Percentiles rank a stretch among this genome's conserved stretches.
These are phyloP conservation scores for Exophiala calicioides DNA, from an alignment of 2,329 filamentous ascomycete species.

Conservation along the genomic window DNA sequence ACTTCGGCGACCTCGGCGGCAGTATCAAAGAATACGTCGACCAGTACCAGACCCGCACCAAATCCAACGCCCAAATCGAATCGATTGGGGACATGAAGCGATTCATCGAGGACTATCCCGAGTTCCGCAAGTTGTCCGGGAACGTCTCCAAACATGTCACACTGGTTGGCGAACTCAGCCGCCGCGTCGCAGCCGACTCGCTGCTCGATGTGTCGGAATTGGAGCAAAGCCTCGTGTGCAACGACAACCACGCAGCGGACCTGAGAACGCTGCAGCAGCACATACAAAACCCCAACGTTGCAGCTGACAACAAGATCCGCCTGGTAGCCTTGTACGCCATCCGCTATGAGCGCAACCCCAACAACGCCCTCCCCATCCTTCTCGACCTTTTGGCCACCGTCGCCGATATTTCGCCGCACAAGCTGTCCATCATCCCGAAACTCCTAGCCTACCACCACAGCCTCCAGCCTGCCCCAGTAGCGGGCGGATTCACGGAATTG, in stretches of 20 bases:
- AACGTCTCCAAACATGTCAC: constrained; percentile 99
- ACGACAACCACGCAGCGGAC: constrained; percentile 88
- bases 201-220: constrained; percentile 95
- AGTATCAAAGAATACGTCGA: constrained; percentile 99
- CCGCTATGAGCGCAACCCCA: constrained; percentile 83
- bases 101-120: constrained; percentile 97
- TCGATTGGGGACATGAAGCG: constrained; percentile 99
- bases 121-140: constrained; percentile 93
- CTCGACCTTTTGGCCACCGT: constrained; percentile 83
- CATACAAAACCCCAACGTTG: constrained; percentile 76
- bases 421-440: constrained; percentile 77
- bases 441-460: constrained; percentile 84
- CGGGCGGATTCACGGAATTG: constrained; percentile 80
- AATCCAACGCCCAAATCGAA: constrained; percentile 92
- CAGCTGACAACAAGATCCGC: constrained; percentile 79
- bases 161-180: constrained; percentile 87
- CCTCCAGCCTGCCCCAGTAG: constrained; percentile 73
- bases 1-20: constrained; percentile 91
- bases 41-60: constrained; percentile 97
- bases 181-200: constrained; percentile 80
- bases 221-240: constrained; percentile 94
- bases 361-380: constrained; percentile 79
- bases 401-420: constrained; percentile 73
- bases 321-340: constrained; percentile 93
- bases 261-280: constrained; percentile 89